Evolutionary conservation across 176 grass and related monocot genomes (phyloP).

Genomic region (Zea mays): Zm-B73-REFERENCE-NAM-5.0 NC_050096.1:96830501-96831000

Average conservation of each 20-base stretch:
- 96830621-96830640: neutral
- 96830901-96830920: neutral
- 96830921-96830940: too few species aligned
- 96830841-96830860: neutral
- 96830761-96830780: conserved; percentile 48
- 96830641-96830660: conserved; percentile 43
- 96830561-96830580: conserved; percentile 3
- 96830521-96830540: conserved; percentile 2
- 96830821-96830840: conserved; percentile 31
- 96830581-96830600: conserved; percentile 31
- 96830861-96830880: conserved; percentile 35
- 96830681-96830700: neutral
- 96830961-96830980: neutral
- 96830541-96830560: neutral
- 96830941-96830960: neutral
- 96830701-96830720: conserved; percentile 16
- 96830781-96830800: conserved; percentile 59
- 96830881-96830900: neutral
- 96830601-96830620: conserved; percentile 27
- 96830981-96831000: neutral
- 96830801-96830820: conserved; percentile 43
- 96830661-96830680: conserved; percentile 14
- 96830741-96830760: conserved; percentile 24
- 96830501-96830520: conserved; percentile 38
- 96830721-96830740: conserved; percentile 35